A percentile compares a stretch with the other conserved stretches of the same genome.
Evolutionary conservation across 106 monocot species (phyloP).

Genomic region (Apostasia ramifera): DNA sequence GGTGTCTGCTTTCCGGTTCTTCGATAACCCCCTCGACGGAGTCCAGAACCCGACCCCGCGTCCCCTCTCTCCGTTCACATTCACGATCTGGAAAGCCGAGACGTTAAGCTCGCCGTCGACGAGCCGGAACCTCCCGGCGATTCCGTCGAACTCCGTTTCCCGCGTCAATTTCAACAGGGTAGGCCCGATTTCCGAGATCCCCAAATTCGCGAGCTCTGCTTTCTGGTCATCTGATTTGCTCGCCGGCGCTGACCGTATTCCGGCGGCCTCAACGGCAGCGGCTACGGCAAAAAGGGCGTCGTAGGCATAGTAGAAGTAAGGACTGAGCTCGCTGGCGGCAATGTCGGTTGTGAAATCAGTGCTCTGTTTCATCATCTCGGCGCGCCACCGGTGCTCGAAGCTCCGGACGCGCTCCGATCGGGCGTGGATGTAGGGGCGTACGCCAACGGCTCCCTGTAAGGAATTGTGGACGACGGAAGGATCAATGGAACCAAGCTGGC

Average conservation of each 20-base stretch:
- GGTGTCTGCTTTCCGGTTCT: slow-evolving; percentile 1
- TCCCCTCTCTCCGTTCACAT: slow-evolving; percentile 28
- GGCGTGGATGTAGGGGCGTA: slow-evolving; percentile 10
- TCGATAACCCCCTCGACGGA: slow-evolving; percentile 14
- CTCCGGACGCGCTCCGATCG: slow-evolving; percentile 1
- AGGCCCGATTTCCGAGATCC: slow-evolving; percentile 17
- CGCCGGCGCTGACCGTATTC: neutral
- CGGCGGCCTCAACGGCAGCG: slow-evolving; percentile 29
- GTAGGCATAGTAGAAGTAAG: slow-evolving; percentile 47
- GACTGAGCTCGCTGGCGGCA: slow-evolving; percentile 9
- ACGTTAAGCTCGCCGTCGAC: slow-evolving; percentile 26
- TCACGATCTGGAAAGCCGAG: slow-evolving; percentile 38
- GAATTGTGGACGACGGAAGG: slow-evolving; percentile 3
- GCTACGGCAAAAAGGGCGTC: slow-evolving; percentile 61
- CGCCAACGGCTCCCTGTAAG: slow-evolving; percentile 35
- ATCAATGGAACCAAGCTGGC: slow-evolving; percentile 10
- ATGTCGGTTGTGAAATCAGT: neutral
- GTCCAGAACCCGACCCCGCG: slow-evolving; percentile 52
- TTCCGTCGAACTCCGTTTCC: slow-evolving; percentile 17
- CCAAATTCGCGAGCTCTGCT: slow-evolving; percentile 17
- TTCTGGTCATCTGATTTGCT: neutral
- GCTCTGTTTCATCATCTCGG: slow-evolving; percentile 25
- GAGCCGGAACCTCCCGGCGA: slow-evolving; percentile 41
- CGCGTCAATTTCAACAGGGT: slow-evolving; percentile 22
- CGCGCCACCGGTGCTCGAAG: slow-evolving; percentile 21